Percentiles rank a stretch among this genome's conserved stretches.
These are phyloP conservation scores for Fraxinus latifolia DNA, from an alignment of 305 asterid genomes.

Conservation along the genomic window DNA sequence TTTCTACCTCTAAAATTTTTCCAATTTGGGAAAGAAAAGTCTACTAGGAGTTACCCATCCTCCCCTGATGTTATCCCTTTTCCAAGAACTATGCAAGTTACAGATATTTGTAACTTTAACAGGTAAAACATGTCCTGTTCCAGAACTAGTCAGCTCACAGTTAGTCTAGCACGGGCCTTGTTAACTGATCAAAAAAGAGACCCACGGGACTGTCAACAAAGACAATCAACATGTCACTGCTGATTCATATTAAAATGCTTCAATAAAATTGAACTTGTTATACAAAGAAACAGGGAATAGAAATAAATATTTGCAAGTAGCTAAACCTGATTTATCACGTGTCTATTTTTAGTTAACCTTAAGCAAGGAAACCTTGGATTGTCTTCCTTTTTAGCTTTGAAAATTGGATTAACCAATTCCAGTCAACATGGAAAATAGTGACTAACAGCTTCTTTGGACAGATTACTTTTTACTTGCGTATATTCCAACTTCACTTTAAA, in stretches of 20 bases:
- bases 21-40: background rate
- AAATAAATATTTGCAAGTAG: background rate
- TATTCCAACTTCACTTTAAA: background rate
- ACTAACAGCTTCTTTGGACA: background rate
- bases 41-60: background rate
- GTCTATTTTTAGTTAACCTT: background rate
- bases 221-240: background rate
- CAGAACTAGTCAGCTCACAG: background rate
- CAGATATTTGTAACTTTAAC: background rate
- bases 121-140: background rate
- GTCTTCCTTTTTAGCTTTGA: background rate
- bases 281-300: background rate
- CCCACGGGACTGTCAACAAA: background rate
- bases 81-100: background rate
- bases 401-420: background rate
- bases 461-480: background rate
- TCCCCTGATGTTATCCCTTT: background rate
- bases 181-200: background rate
- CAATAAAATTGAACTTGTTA: background rate
- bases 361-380: background rate
- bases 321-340: background rate
- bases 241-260: background rate
- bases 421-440: background rate
- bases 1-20: background rate
- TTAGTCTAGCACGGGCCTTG: background rate